phyloP scores from a whole-genome alignment of 2,329 filamentous ascomycete species.

The Phaeosphaeria sp. region DNA sequence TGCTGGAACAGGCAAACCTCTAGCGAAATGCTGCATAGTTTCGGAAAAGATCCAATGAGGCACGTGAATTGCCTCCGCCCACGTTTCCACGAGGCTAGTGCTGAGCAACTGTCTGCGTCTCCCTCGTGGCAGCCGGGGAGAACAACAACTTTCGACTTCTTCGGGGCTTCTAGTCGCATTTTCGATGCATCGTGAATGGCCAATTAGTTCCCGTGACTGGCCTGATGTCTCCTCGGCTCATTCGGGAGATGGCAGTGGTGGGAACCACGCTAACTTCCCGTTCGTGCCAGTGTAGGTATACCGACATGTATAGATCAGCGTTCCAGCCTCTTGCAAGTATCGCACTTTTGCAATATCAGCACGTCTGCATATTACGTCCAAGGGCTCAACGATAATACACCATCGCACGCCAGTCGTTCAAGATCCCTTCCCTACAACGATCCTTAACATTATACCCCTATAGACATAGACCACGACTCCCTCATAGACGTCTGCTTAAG shows the following conservation, averaged over 20 bases:
- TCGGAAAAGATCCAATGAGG: background rate
- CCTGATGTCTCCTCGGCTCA: background rate
- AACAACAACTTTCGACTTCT: background rate
- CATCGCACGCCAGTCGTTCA: background rate
- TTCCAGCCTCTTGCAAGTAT: background rate
- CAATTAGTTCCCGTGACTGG: background rate
- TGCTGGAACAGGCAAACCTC: background rate
- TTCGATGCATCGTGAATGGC: background rate
- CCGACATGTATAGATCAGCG: slow-evolving; percentile 1
- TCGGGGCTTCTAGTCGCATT: background rate
- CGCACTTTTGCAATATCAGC: background rate
- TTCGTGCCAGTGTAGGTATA: background rate
- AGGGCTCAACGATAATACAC: background rate
- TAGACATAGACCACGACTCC: background rate
- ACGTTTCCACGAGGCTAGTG: background rate
- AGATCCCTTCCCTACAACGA: background rate
- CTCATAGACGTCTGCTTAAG: background rate
- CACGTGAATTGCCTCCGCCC: background rate
- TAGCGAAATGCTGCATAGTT: background rate
- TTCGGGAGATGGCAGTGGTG: background rate
- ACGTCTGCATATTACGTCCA: background rate
- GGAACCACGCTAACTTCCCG: background rate
- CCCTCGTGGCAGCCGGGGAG: background rate
- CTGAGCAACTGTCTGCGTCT: background rate
- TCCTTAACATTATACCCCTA: background rate